Percentiles rank a stretch among this genome's conserved stretches.
phyloP scores from a whole-genome alignment of 2,329 filamentous ascomycete species.

The Coleophoma eucalyptorum region DNA sequence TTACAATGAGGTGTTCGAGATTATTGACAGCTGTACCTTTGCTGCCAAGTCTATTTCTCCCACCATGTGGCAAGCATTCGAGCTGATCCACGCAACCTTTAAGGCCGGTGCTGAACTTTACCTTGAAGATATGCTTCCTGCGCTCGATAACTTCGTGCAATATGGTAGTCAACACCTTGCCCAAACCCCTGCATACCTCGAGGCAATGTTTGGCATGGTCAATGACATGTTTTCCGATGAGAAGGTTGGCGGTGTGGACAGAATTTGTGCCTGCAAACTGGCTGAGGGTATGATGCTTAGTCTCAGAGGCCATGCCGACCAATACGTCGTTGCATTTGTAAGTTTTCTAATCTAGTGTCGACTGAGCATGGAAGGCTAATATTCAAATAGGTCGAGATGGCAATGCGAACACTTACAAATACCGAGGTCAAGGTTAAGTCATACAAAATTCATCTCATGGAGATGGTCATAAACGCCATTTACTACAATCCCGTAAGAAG shows the following conservation, averaged over 20 bases:
- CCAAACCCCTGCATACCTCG: slow-evolving; percentile 81
- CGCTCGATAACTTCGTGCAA: slow-evolving; percentile 95
- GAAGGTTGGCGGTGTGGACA: slow-evolving; percentile 88
- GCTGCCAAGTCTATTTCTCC: slow-evolving; percentile 92
- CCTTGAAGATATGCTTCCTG: slow-evolving; percentile 97
- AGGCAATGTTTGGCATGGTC: slow-evolving; percentile 90
- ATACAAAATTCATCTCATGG: slow-evolving; percentile 94
- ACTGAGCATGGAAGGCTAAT: slow-evolving; percentile 6
- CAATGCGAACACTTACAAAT: slow-evolving; percentile 75
- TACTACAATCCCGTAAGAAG: slow-evolving; percentile 79
- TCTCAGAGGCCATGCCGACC: slow-evolving; percentile 82
- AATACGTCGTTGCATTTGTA: slow-evolving; percentile 78
- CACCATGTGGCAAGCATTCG: slow-evolving; percentile 98
- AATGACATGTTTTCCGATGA: slow-evolving; percentile 90
- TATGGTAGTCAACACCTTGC: slow-evolving; percentile 80
- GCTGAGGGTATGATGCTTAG: slow-evolving; percentile 97
- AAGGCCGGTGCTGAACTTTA: slow-evolving; percentile 96
- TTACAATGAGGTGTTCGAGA: slow-evolving; percentile 98
- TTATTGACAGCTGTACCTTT: slow-evolving; percentile 98
- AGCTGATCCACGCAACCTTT: slow-evolving; percentile 94
- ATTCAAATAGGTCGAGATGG: slow-evolving; percentile 59
- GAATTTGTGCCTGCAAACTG: slow-evolving; percentile 96
- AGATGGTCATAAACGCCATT: slow-evolving; percentile 97
- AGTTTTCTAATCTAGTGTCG: slow-evolving; percentile 2
- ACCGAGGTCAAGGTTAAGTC: slow-evolving; percentile 85